phyloP scores from a whole-genome alignment of 2,329 filamentous ascomycete genomes.

The Leptographium wingfieldii region DNA sequence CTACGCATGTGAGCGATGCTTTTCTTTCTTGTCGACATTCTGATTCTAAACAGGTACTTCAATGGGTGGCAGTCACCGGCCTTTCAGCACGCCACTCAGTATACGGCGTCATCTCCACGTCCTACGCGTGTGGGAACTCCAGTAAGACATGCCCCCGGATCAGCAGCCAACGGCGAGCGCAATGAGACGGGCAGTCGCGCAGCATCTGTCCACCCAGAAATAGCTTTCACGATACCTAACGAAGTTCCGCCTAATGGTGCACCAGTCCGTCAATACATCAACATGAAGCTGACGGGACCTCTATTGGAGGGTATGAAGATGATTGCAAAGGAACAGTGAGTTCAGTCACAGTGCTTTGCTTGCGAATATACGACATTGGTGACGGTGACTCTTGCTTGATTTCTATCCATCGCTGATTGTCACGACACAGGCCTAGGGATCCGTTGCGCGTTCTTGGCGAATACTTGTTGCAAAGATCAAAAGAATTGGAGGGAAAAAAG shows the following conservation, averaged over 20 bases:
- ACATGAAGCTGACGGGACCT: constrained; percentile 54
- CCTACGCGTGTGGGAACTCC: constrained; percentile 37
- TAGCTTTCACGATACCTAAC: constrained; percentile 39
- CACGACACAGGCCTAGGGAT: constrained; percentile 43
- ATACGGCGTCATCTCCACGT: constrained; percentile 25
- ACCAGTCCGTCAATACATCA: constrained; percentile 57
- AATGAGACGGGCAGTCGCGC: constrained; percentile 33
- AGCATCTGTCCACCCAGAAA: constrained; percentile 41
- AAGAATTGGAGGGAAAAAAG: constrained; percentile 40
- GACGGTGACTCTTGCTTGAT: too few relatives aligned
- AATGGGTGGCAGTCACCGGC: neutral
- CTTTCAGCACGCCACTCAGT: neutral
- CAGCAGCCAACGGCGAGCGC: constrained; percentile 13
- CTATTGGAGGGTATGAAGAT: constrained; percentile 65
- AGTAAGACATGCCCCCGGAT: constrained; percentile 18
- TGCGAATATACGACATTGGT: neutral
- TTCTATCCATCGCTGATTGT: constrained; percentile 4
- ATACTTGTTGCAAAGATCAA: constrained; percentile 55
- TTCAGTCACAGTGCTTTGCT: constrained; percentile 11
- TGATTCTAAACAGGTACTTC: neutral
- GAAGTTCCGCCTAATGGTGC: constrained; percentile 54
- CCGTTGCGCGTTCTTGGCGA: constrained; percentile 59
- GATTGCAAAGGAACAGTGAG: constrained; percentile 58
- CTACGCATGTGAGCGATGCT: neutral
- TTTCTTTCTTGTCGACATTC: neutral